Evolutionary conservation across 164 flowering plant genomes (phyloP), one percentile per base, ranked within the genome.

Genomic region (Umbilicus rupestris): DNA sequence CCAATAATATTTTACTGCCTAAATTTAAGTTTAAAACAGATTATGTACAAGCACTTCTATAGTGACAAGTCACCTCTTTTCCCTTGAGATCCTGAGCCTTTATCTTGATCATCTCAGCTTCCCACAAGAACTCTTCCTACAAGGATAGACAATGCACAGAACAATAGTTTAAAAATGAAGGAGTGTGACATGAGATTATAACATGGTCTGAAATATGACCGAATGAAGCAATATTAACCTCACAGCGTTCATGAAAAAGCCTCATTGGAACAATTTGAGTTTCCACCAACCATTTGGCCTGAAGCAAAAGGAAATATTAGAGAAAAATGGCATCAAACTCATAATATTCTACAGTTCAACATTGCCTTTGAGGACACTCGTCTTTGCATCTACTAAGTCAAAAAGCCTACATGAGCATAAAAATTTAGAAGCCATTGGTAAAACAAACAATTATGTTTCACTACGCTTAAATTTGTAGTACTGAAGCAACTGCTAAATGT

Each of bases 61-160:
- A 35, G 29, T 58, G 41, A 62, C 22, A 17, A 11, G 73, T 57
- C 75, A 95, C 99, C 96, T 88, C 99, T 80, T 88, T 95, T 7
- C 84, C 81, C 82, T 95, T 95, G 69, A 95, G 76, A 71, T 95
- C 97, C 69, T 82, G 97, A 57, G 97, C 96, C 82, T 86, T 92
- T 64, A 92, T 89, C 80, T 87, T 92, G 70, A 87, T 84, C 97
- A 95, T 85, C 76, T 90, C 99, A 72, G 88, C 83, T 75, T 95
- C 97, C 92, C 91, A 87, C 26, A 95, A 73, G 74, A 95, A 95
- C 68, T 95, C 99, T 78, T 95, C 99, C 99, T 95, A 64, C 46
- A 73, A 73, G 17, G 3, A 62, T 33, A 44, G 47, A 68, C 33
- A 1, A 12, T 30, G 33, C 20, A 14, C 30, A 37, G 5, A 11